Evolutionary conservation across 257 asterid species (phyloP).

Genomic region (Jaltomata sinuosa): DNA sequence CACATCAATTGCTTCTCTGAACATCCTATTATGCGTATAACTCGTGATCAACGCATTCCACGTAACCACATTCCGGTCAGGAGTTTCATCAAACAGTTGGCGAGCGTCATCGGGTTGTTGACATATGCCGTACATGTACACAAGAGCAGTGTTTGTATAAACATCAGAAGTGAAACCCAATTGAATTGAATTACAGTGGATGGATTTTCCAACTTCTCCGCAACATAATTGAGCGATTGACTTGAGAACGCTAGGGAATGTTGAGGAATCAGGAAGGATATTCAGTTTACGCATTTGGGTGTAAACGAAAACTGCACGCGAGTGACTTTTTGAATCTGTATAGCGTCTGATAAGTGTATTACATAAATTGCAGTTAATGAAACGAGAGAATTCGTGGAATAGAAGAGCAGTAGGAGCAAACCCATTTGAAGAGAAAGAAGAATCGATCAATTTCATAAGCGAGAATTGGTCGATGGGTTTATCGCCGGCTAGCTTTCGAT

Average conservation of each 20-base stretch:
- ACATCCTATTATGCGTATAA: conserved; percentile 22
- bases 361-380: neutral
- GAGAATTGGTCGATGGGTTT: neutral
- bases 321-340: conserved; percentile 1
- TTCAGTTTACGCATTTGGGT: conserved; percentile 17
- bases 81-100: conserved; percentile 19
- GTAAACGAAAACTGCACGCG: conserved; percentile 4
- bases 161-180: conserved; percentile 9
- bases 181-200: conserved; percentile 16
- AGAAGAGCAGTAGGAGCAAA: neutral
- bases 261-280: conserved; percentile 16
- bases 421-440: neutral
- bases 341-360: conserved; percentile 3
- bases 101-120: conserved; percentile 7
- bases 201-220: conserved; percentile 3
- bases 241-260: conserved; percentile 18
- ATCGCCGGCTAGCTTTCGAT: neutral
- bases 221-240: conserved; percentile 3
- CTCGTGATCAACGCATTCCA: conserved; percentile 29
- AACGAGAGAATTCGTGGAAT: neutral
- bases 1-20: conserved; percentile 17
- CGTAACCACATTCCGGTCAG: conserved; percentile 11
- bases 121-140: neutral
- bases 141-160: conserved; percentile 10
- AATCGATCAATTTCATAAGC: neutral